phyloP scores from a whole-genome alignment of 2,329 filamentous ascomycete species.

The Zymoseptoria tritici region DNA sequence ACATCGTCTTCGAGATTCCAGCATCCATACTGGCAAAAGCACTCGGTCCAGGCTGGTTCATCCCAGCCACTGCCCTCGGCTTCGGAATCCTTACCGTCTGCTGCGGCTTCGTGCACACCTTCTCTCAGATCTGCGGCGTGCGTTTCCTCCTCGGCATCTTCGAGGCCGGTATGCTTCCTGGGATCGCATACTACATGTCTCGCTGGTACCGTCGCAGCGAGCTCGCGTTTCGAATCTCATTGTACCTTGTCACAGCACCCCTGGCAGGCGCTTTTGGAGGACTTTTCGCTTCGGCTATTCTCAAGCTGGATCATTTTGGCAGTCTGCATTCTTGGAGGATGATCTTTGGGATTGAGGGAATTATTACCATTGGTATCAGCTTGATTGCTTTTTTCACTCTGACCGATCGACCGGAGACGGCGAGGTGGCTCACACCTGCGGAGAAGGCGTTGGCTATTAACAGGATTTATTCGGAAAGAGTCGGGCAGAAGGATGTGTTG shows the following conservation, averaged over 20 bases:
- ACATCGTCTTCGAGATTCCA: constrained; percentile 67
- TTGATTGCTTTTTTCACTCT: constrained; percentile 58
- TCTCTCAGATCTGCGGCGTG: constrained; percentile 49
- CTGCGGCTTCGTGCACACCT: constrained; percentile 57
- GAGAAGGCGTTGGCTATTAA: constrained; percentile 61
- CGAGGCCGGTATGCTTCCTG: constrained; percentile 67
- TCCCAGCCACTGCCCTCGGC: constrained; percentile 53
- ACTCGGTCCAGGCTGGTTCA: constrained; percentile 65
- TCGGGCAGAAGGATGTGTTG: constrained; percentile 55
- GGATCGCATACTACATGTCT: constrained; percentile 65
- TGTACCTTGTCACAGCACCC: constrained; percentile 65
- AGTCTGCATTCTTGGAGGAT: constrained; percentile 55
- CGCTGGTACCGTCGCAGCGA: constrained; percentile 66
- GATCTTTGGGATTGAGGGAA: constrained; percentile 66
- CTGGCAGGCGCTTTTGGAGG: constrained; percentile 66
- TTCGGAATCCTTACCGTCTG: constrained; percentile 57
- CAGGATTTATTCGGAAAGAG: constrained; percentile 60
- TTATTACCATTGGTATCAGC: constrained; percentile 52
- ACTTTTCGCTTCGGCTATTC: constrained; percentile 54
- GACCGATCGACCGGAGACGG: constrained; percentile 62
- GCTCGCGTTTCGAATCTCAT: constrained; percentile 57
- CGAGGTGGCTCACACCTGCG: constrained; percentile 56
- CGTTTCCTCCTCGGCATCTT: constrained; percentile 54
- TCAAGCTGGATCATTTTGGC: constrained; percentile 54
- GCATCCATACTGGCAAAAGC: constrained; percentile 62